Percentiles rank a stretch among this genome's conserved stretches.
Evolutionary conservation across 208 protist genomes (phyloP).

Genomic region (Trypanosoma theileri): DNA sequence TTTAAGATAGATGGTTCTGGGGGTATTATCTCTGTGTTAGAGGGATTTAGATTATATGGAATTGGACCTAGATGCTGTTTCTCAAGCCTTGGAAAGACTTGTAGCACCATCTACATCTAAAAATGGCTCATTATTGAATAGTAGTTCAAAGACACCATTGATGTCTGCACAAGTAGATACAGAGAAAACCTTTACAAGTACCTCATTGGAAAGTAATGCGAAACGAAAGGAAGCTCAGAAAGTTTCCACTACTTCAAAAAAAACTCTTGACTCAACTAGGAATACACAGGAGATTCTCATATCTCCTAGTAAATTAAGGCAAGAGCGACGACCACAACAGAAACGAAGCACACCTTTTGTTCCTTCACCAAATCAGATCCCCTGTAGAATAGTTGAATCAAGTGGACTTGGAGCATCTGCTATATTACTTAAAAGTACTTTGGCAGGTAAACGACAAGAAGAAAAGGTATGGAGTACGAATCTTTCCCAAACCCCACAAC

Average conservation of each 20-base stretch:
- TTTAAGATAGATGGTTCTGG: too few relatives aligned
- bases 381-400: slow-evolving; percentile 20
- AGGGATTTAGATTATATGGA: slow-evolving; percentile 24
- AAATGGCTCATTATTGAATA: neutral
- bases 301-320: slow-evolving; percentile 6
- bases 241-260: neutral
- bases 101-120: slow-evolving; percentile 3
- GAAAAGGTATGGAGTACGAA: slow-evolving; percentile 27
- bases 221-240: neutral
- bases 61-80: slow-evolving; percentile 33
- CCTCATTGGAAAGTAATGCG: neutral
- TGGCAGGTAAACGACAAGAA: neutral
- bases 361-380: slow-evolving; percentile 13
- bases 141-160: neutral
- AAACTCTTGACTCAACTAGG: neutral
- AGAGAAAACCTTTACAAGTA: neutral
- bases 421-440: slow-evolving; percentile 11
- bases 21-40: too few relatives aligned
- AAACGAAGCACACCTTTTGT: slow-evolving; percentile 11
- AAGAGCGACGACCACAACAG: neutral
- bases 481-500: slow-evolving; percentile 22
- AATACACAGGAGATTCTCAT: slow-evolving; percentile 22
- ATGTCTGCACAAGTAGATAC: neutral
- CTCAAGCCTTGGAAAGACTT: slow-evolving; percentile 18
- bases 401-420: slow-evolving; percentile 25